phyloP scores from a whole-genome alignment of 2,329 filamentous ascomycete genomes.

The Metarhizium humberi region DNA sequence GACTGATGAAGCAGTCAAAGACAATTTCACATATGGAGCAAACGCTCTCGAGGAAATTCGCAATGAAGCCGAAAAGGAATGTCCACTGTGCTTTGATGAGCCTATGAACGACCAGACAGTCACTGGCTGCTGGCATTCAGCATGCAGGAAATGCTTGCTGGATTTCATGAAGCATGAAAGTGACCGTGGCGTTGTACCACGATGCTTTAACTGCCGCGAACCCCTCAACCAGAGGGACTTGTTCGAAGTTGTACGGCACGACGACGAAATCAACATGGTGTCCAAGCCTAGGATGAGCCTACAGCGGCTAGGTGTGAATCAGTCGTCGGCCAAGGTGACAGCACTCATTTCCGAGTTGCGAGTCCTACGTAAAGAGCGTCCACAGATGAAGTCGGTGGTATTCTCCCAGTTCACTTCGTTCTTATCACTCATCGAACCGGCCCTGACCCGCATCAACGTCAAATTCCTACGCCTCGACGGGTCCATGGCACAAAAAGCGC shows the following conservation, averaged over 20 bases:
- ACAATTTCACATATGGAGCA: slow-evolving; percentile 60
- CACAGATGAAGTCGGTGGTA: slow-evolving; percentile 74
- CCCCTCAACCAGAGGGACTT: slow-evolving; percentile 74
- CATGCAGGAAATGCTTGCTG: slow-evolving; percentile 87
- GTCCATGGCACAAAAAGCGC: slow-evolving; percentile 75
- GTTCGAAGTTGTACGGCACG: slow-evolving; percentile 84
- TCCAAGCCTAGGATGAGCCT: slow-evolving; percentile 46
- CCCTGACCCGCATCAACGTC: slow-evolving; percentile 63
- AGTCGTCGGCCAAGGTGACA: slow-evolving; percentile 83
- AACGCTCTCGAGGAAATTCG: slow-evolving; percentile 88
- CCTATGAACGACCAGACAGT: slow-evolving; percentile 93
- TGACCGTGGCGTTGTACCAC: slow-evolving; percentile 63
- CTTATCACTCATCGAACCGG: slow-evolving; percentile 79
- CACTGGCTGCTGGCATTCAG: slow-evolving; percentile 95
- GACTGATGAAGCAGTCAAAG: slow-evolving; percentile 55
- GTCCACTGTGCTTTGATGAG: slow-evolving; percentile 89
- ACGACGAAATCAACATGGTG: slow-evolving; percentile 42
- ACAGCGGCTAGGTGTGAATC: slow-evolving; percentile 49
- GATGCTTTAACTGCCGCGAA: slow-evolving; percentile 87
- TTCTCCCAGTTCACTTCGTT: slow-evolving; percentile 98
- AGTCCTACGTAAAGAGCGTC: slow-evolving; percentile 53
- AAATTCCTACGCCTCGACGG: slow-evolving; percentile 83
- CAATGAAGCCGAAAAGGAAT: slow-evolving; percentile 79
- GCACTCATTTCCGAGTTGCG: slow-evolving; percentile 70
- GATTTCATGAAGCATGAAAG: slow-evolving; percentile 83